Conservation (phyloP, 345 rosid species). For the Brassica incana region DNA sequence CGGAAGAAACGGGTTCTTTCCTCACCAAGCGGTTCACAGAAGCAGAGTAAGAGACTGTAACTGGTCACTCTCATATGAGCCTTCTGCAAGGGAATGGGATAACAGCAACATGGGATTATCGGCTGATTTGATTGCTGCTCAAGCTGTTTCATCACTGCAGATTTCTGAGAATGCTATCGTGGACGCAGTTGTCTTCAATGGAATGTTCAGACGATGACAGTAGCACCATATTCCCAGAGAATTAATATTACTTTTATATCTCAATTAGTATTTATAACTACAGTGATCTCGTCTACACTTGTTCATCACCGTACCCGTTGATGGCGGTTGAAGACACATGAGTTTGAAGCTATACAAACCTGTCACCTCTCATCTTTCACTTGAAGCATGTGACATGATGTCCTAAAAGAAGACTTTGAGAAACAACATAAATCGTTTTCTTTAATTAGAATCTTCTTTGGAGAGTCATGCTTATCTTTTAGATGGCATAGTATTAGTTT, state of each 20-base stretch:
- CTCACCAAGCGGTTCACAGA: constrained; percentile 44
- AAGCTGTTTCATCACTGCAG: constrained; percentile 84
- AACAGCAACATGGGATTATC: constrained; percentile 52
- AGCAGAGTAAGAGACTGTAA: constrained; percentile 46
- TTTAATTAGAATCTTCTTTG: neutral
- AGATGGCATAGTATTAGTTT: neutral
- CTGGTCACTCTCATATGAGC: constrained; percentile 48
- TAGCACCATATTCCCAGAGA: neutral
- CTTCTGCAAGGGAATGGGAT: constrained; percentile 49
- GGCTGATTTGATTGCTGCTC: constrained; percentile 68
- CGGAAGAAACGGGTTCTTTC: constrained; percentile 42
- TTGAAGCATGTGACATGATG: too few relatives aligned
- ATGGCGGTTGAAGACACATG: too few relatives aligned
- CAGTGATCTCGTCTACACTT: too few relatives aligned
- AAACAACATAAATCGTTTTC: neutral
- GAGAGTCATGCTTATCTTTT: neutral
- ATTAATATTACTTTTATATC: neutral
- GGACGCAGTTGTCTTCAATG: constrained; percentile 50
- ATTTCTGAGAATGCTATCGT: constrained; percentile 59
- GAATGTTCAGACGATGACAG: constrained; percentile 52
- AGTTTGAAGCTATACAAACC: too few relatives aligned
- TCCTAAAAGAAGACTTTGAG: neutral
- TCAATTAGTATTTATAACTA: neutral
- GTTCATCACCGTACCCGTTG: too few relatives aligned
- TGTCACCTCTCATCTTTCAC: neutral